Evolutionary conservation across 2,329 filamentous ascomycete genomes (phyloP).

Genomic region (Clarireedia paspali): DNA sequence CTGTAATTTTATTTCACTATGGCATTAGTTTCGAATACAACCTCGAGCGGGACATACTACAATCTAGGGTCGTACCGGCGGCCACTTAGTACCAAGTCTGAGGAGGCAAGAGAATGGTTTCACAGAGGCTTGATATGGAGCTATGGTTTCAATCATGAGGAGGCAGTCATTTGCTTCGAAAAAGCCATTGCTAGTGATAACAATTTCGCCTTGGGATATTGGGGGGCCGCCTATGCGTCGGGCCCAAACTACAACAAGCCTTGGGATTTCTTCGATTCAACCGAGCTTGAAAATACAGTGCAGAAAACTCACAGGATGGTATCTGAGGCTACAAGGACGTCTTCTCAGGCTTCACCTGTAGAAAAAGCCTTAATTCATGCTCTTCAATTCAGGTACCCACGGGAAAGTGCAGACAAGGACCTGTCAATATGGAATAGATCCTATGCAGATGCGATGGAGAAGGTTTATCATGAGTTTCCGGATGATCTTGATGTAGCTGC

Average conservation of each 20-base stretch:
- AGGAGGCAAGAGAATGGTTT: slow-evolving; percentile 58
- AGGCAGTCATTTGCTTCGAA: slow-evolving; percentile 57
- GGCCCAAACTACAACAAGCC: slow-evolving; percentile 77
- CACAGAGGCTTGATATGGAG: slow-evolving; percentile 65
- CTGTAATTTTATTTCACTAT: no score
- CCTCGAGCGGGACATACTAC: slow-evolving; percentile 13
- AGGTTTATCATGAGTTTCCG: slow-evolving; percentile 42
- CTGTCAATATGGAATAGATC: slow-evolving; percentile 47
- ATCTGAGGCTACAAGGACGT: slow-evolving; percentile 32
- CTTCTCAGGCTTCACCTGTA: slow-evolving; percentile 35
- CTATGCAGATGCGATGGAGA: slow-evolving; percentile 55
- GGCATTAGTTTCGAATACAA: no score
- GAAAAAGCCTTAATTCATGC: slow-evolving; percentile 59
- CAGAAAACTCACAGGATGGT: slow-evolving; percentile 34
- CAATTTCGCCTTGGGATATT: slow-evolving; percentile 55
- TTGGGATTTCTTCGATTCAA: slow-evolving; percentile 61
- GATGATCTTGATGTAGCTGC: slow-evolving; percentile 56
- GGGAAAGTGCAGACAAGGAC: slow-evolving; percentile 39
- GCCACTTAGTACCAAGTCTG: slow-evolving; percentile 44
- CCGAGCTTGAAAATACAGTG: slow-evolving; percentile 48
- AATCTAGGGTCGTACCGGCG: slow-evolving; percentile 53
- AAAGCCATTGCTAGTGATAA: slow-evolving; percentile 47
- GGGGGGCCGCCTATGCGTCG: slow-evolving; percentile 62
- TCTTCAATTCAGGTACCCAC: slow-evolving; percentile 53
- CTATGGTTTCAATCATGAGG: slow-evolving; percentile 71